phyloP scores from a whole-genome alignment of 805 yeast species.

The Kockiozyma suomiensis region DNA sequence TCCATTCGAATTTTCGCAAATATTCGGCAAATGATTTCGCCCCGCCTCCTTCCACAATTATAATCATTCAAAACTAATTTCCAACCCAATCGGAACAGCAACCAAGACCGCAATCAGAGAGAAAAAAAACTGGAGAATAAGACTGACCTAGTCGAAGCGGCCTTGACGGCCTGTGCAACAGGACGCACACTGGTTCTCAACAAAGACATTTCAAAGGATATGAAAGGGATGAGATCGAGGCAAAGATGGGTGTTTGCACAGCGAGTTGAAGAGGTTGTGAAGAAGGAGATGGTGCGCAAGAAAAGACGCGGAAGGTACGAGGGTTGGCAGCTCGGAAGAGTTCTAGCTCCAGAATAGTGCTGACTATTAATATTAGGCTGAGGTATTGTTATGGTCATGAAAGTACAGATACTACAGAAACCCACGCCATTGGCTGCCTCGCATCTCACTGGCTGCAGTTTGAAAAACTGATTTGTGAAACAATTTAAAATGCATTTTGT shows the following conservation, averaged over 20 bases:
- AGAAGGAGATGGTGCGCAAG: conserved; percentile 23
- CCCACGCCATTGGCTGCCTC: conserved; percentile 15
- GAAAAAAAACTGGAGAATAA: not conserved
- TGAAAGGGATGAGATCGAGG: conserved; percentile 17
- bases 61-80: not conserved
- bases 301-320: conserved; percentile 8
- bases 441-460: no score
- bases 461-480: not conserved
- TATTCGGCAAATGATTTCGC: no score
- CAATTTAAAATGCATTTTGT: not conserved
- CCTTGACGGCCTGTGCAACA: conserved; percentile 37
- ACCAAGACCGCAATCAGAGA: not conserved
- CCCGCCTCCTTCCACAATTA: no score
- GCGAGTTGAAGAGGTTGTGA: not conserved
- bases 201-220: conserved; percentile 37
- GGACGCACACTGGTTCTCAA: conserved; percentile 37
- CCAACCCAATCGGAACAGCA: not conserved
- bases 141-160: conserved; percentile 38
- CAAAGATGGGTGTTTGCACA: not conserved
- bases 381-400: not conserved
- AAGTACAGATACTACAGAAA: not conserved
- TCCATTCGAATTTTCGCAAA: not conserved
- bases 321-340: not conserved
- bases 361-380: not conserved
- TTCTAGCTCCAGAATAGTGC: not conserved